Evolutionary conservation across 2,329 filamentous ascomycete species (phyloP), one percentile per base, ranked within the genome.

Genomic region (Albophoma yamanashiensis): DNA sequence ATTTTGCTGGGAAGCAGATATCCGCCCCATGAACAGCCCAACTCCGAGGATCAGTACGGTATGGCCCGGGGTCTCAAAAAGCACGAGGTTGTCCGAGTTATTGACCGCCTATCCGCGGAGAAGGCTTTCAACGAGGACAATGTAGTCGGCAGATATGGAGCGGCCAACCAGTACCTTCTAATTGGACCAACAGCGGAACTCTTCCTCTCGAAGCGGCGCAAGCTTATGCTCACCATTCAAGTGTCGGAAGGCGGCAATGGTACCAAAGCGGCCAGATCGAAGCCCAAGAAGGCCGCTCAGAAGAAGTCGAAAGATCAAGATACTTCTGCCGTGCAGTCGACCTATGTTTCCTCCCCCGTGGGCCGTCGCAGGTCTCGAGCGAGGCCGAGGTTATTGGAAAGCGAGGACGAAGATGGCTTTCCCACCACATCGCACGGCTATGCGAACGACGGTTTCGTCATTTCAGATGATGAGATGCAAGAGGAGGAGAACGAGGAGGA

Each of bases 81-180:
- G 67, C 84, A 87, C 42, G 90, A 95, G 68, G 81, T 92, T 15
- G 89, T 96, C 69, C 87, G 92, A 45, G 79, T 97, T n/a, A 91
- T 97, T 67, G 85, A 91, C 68, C 81, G 83, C 56, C 78, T 99
- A 12, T 76, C 90, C 9, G 82, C 82, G 6, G 89, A 95, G 67
- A 87, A 88, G 53, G 90, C 87, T 7, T 76, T 99, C 34, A 73
- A 71, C 17, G 91, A 97, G 73, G 76, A 87, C 40, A 89, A 91
- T 68, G 67, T 73, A 15, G 73, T 75, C 45, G 71, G 70, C 38
- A 71, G 67, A n/a, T 69, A 75, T 60, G 83, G 84, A 5, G 92
- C 96, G 70, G 83, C 90, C 1, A 83, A 85, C 58, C 85, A 89
- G 64, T 96, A 97, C 69, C 79, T 92, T 56, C 75, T 78, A 61